These are phyloP conservation scores for Talaromyces liani DNA, from an alignment of 495 filamentous ascomycete genomes.

Conservation along the genomic window DNA sequence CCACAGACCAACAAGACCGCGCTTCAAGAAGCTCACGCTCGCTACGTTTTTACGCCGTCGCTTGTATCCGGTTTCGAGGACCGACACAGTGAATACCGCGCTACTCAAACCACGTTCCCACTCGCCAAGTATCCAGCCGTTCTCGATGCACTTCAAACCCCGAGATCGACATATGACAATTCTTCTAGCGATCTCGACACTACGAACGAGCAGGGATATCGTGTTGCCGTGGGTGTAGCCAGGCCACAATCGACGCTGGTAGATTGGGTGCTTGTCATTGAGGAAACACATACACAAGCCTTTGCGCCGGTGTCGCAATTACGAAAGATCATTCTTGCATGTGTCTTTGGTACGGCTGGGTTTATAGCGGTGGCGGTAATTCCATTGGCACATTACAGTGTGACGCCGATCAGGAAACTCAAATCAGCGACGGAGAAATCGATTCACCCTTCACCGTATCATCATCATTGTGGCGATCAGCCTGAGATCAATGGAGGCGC, in stretches of 20 bases:
- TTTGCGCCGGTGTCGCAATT: conserved; percentile 66
- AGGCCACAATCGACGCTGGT: conserved; percentile 55
- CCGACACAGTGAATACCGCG: conserved; percentile 42
- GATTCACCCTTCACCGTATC: conserved; percentile 43
- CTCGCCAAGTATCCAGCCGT: conserved; percentile 51
- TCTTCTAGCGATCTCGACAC: conserved; percentile 58
- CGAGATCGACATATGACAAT: conserved; percentile 44
- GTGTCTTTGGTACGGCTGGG: conserved; percentile 76
- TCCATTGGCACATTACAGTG: conserved; percentile 71
- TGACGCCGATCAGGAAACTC: conserved; percentile 70
- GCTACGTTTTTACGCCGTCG: conserved; percentile 36
- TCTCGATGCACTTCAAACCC: conserved; percentile 40
- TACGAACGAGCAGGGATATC: conserved; percentile 55
- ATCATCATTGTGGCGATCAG: neutral
- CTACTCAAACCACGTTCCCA: conserved; percentile 44
- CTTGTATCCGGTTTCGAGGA: conserved; percentile 22
- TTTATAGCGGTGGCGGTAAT: conserved; percentile 59
- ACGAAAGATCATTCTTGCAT: conserved; percentile 69
- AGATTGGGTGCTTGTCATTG: conserved; percentile 75
- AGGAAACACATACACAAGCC: conserved; percentile 66
- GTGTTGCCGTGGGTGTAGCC: conserved; percentile 66
- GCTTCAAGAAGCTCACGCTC: conserved; percentile 20
- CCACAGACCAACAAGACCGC: conserved; percentile 11
- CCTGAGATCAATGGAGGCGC: neutral
- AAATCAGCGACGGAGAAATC: conserved; percentile 73